Evolutionary conservation across 805 yeast species (phyloP).

Genomic region (Metschnikowia kofuensis): DNA sequence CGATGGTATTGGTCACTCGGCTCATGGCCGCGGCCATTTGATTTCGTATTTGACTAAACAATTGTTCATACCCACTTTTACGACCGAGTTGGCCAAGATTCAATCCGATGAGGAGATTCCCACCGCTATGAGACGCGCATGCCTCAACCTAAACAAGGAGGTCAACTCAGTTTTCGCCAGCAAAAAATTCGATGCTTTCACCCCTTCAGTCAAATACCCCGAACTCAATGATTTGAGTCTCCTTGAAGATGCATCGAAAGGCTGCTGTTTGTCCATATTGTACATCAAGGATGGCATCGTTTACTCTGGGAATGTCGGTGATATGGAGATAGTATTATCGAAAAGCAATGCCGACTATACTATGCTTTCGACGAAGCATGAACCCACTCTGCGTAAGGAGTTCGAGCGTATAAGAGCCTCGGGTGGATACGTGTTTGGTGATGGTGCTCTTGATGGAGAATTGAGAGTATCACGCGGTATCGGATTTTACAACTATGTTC

Average conservation of each 20-base stretch:
- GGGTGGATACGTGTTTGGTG: slow-evolving; percentile 86
- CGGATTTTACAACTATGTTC: slow-evolving; percentile 82
- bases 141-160: slow-evolving; percentile 76
- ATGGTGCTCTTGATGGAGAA: slow-evolving; percentile 81
- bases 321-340: slow-evolving; percentile 76
- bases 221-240: slow-evolving; percentile 52
- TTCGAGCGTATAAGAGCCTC: slow-evolving; percentile 85
- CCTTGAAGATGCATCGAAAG: slow-evolving; percentile 68
- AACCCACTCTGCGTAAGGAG: slow-evolving; percentile 74
- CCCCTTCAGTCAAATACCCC: slow-evolving; percentile 33
- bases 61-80: slow-evolving; percentile 62
- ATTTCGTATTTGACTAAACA: slow-evolving; percentile 73
- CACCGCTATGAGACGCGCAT: slow-evolving; percentile 80
- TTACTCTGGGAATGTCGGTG: slow-evolving; percentile 89
- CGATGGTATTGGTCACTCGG: slow-evolving; percentile 10
- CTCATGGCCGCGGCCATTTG: slow-evolving; percentile 50
- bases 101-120: slow-evolving; percentile 48
- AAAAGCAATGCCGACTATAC: slow-evolving; percentile 76
- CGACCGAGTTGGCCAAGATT: slow-evolving; percentile 56
- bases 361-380: slow-evolving; percentile 74
- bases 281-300: slow-evolving; percentile 69
- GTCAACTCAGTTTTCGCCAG: slow-evolving; percentile 60
- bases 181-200: slow-evolving; percentile 39
- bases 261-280: slow-evolving; percentile 80
- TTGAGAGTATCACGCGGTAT: slow-evolving; percentile 85